Base-by-base conservation (phyloP, 31 red algal species). In the Bonnemaisonia californica region DNA sequence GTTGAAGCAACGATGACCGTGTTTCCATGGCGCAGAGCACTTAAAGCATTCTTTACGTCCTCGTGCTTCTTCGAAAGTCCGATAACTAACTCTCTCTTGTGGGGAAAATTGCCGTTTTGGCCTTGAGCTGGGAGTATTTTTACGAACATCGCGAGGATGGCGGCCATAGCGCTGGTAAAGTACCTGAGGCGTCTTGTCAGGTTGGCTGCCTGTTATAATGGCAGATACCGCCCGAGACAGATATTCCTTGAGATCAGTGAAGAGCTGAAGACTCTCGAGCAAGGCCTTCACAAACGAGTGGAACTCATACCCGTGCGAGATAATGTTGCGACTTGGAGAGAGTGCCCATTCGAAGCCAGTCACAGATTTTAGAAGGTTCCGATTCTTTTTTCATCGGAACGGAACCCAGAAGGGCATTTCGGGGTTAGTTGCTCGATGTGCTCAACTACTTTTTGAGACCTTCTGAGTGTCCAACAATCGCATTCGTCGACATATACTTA, bases 291-390 rank as follows among this genome's bases (percentile, higher is more conserved):
- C 51, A 40, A 77, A 77, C 21, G 19, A 19, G 37, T 77, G 30
- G 45, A 77, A 77, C 24, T 4, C 19, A 32, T 77, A 61, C 9
- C 42, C n/a, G 0, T 24, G 30, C 4, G 51, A 1, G 27, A 77
- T 40, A 36, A 60, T 77, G 74, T 77, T 60, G 27, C 74, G 36
- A 30, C 58, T 77, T 33, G 74, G 21, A 24, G 21, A 4, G 27
- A 60, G n/a, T 8, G 74, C 47, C 74, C 74, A 77, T 61, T 9
- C 31, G 74, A 28, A 77, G 26, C 57, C 55, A 19, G 61, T 59
- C 13, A 60, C 0, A 22, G 0, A 0, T 40, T 77, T 77, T 19
- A 47, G 74, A 37, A 77, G 74, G 31, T 37, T 60, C 18, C 23
- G 32, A 40, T 1, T 77, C 45, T 77, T 77, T 77, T 77, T 35